phyloP scores from a whole-genome alignment of 495 filamentous ascomycete genomes.

The Parathielavia appendiculata region DNA sequence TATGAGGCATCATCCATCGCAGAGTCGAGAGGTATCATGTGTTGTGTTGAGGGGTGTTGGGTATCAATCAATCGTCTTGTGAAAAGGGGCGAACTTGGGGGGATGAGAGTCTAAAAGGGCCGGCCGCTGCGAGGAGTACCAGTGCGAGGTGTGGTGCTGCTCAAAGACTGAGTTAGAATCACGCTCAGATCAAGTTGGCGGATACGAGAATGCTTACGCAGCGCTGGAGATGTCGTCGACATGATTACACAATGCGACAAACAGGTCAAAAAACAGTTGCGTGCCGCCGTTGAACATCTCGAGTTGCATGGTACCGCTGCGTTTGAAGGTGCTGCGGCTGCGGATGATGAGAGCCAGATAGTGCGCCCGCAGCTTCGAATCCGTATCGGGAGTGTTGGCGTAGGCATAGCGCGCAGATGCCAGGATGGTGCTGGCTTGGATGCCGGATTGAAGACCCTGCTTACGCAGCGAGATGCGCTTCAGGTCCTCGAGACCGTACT shows the following conservation, averaged over 20 bases:
- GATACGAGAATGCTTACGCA: conserved; percentile 35
- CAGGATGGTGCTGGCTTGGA: conserved; percentile 79
- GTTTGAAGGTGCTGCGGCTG: conserved; percentile 77
- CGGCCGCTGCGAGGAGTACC: conserved; percentile 43
- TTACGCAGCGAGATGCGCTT: conserved; percentile 80
- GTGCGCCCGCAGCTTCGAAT: conserved; percentile 83
- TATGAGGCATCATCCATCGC: conserved; percentile 15
- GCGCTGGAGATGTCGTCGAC: conserved; percentile 57
- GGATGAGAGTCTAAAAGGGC: conserved; percentile 23
- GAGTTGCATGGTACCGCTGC: conserved; percentile 92
- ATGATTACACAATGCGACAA: conserved; percentile 89
- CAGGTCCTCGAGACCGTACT: conserved; percentile 73
- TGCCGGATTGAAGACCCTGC: conserved; percentile 74
- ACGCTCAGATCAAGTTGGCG: neutral
- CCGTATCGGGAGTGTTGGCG: conserved; percentile 78
- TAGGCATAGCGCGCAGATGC: conserved; percentile 81
- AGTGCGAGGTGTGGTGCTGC: conserved; percentile 42
- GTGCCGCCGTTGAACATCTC: conserved; percentile 83
- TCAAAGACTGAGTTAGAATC: neutral
- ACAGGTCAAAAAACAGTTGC: conserved; percentile 86
- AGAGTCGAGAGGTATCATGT: conserved; percentile 12
- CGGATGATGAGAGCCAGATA: conserved; percentile 90
- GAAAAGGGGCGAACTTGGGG: conserved; percentile 5
- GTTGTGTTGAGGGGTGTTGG: conserved; percentile 10
- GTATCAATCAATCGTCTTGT: conserved; percentile 13